These are phyloP conservation scores for Aspergillus cejpii DNA, from an alignment of 2,329 filamentous ascomycete species.

Conservation along the genomic window DNA sequence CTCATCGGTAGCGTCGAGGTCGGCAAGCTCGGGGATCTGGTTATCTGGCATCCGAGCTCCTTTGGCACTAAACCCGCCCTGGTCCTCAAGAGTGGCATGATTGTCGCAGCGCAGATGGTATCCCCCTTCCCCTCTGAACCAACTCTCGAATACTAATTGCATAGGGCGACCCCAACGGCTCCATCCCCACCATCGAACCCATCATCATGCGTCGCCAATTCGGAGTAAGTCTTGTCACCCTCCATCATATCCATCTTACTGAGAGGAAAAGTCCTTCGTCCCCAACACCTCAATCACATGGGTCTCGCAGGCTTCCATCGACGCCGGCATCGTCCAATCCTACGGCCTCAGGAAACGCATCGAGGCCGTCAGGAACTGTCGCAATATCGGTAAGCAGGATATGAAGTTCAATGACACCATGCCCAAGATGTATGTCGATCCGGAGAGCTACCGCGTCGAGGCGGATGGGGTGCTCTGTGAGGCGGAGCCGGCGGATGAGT, in stretches of 20 bases:
- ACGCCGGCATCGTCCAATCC: slow-evolving; percentile 57
- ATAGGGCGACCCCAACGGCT: slow-evolving; percentile 71
- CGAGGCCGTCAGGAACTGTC: slow-evolving; percentile 70
- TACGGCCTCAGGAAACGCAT: slow-evolving; percentile 75
- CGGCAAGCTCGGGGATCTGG: slow-evolving; percentile 82
- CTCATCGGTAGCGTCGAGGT: slow-evolving; percentile 80
- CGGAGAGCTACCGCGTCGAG: slow-evolving; percentile 80
- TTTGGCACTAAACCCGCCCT: slow-evolving; percentile 81
- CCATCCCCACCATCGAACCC: slow-evolving; percentile 82
- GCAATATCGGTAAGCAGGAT: slow-evolving; percentile 69
- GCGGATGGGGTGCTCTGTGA: slow-evolving; percentile 70
- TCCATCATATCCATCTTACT: neutral
- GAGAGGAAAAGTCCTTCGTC: slow-evolving; percentile 48
- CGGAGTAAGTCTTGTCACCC: slow-evolving; percentile 42
- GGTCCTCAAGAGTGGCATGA: slow-evolving; percentile 82
- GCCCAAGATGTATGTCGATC: slow-evolving; percentile 86
- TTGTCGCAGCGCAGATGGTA: slow-evolving; percentile 78
- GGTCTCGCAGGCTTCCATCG: slow-evolving; percentile 67
- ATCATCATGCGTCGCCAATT: slow-evolving; percentile 82
- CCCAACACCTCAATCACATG: slow-evolving; percentile 71
- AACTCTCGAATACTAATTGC: neutral
- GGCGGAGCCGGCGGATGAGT: slow-evolving; percentile 61
- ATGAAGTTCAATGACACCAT: slow-evolving; percentile 83
- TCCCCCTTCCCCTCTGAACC: neutral
- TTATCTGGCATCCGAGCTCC: slow-evolving; percentile 75